A percentile compares a stretch with the other conserved stretches of the same genome.
Evolutionary conservation across 163 green algal genomes (phyloP).

Genomic region (Prototheca wickerhamii): DNA sequence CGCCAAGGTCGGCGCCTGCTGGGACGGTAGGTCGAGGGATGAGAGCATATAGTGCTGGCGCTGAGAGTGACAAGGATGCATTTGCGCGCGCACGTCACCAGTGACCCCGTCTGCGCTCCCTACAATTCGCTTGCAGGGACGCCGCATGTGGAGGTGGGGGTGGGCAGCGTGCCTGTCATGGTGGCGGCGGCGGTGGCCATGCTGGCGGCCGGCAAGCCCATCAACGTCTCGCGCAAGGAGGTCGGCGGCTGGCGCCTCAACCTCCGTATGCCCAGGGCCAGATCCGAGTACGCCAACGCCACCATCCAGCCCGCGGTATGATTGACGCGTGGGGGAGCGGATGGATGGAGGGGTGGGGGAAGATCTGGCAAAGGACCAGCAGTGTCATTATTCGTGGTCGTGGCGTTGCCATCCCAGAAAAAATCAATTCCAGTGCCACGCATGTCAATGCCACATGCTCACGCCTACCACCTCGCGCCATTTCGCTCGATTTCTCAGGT

Average conservation of each 20-base stretch:
- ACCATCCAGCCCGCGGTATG: constrained; percentile 5
- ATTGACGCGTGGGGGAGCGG: no score
- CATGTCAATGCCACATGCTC: background rate
- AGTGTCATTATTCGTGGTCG: no score
- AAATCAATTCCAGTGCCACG: no score
- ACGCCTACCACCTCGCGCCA: background rate
- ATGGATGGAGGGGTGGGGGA: no score
- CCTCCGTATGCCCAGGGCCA: background rate
- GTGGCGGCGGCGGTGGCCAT: background rate
- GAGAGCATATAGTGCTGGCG: no score
- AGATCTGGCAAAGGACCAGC: no score
- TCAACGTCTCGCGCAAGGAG: constrained; percentile 2
- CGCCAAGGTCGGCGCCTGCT: background rate
- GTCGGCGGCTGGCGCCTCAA: constrained; percentile 9
- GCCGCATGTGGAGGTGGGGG: constrained; percentile 4
- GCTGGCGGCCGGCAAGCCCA: constrained; percentile 13
- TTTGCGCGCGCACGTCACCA: no score
- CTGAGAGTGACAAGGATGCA: no score
- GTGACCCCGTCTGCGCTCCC: no score
- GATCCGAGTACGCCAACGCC: background rate
- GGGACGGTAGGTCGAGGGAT: background rate
- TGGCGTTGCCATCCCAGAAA: no score
- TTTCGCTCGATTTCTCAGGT: constrained; percentile 1
- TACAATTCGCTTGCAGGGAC: no score
- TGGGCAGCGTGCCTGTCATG: background rate